A percentile compares a stretch with the other conserved stretches of the same genome.
Evolutionary conservation across 1,284 basidiomycete genomes (phyloP).

Genomic region (Trichosporon sp.): DNA sequence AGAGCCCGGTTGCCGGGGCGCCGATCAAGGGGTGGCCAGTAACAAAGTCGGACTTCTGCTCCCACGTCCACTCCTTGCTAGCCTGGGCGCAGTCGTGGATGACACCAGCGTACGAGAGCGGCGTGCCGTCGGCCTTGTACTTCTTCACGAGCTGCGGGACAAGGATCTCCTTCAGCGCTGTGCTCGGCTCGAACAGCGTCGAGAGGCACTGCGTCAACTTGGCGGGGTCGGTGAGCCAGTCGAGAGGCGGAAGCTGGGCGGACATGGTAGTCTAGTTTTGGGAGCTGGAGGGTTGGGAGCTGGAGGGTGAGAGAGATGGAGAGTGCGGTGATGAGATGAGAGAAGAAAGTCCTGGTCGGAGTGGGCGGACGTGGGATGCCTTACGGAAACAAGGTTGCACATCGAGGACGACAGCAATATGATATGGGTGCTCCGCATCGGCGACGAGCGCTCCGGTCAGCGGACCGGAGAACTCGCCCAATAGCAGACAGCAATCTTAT

Average conservation of each 20-base stretch:
- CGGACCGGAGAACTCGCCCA: constrained; percentile 1
- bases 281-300: no score
- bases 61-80: constrained; percentile 64
- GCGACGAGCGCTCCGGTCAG: not conserved
- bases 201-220: not conserved
- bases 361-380: not conserved
- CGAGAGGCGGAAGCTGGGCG: not conserved
- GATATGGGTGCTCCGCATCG: constrained; percentile 10
- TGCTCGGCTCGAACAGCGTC: constrained; percentile 45
- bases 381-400: not conserved
- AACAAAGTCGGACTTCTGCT: constrained; percentile 70
- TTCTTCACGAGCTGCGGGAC: constrained; percentile 37
- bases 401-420: not conserved
- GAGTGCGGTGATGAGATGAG: not conserved
- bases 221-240: constrained; percentile 3
- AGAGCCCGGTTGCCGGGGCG: constrained; percentile 69
- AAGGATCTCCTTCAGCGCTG: constrained; percentile 35
- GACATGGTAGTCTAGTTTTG: not conserved
- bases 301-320: not conserved
- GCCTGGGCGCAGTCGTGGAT: constrained; percentile 65
- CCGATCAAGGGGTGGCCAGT: constrained; percentile 86
- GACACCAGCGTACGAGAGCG: constrained; percentile 63
- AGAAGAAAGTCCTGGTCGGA: not conserved
- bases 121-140: constrained; percentile 29
- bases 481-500: not conserved